Evolutionary conservation across 2,329 filamentous ascomycete species (phyloP), one percentile per base, ranked within the genome.

Genomic region (Fusarium sambucinum): DNA sequence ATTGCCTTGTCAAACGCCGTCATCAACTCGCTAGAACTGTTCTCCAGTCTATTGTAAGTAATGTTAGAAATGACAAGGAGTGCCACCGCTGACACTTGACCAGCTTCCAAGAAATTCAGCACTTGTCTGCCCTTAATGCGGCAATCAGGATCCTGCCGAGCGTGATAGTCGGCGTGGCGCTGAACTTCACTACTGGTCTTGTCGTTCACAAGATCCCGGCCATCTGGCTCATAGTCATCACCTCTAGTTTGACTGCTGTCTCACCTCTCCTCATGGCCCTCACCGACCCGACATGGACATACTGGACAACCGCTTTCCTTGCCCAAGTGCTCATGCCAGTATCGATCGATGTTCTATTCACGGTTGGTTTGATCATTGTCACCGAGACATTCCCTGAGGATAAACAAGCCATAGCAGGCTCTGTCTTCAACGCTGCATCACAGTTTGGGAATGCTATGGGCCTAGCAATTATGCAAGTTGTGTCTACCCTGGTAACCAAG

Each of bases 381-480:
- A 81, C 82, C 1, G 83, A 86, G 16, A 81, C 80, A 4, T 89
- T 89, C 63, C 84, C 86, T 0, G 78, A 82, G n/a, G 77, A 86
- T 11, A 87, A 81, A 1, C 87, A 90, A 59, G 85, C 85, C 0
- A 77, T 90, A 1, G 87, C 86, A 0, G 88, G 87, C 0, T 87
- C 85, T 0, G 87, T 90, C 0, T 90, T 89, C 74, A 89, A 87
- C 63, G 88, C 86, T 0, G 79, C 85, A 1, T 77, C 81, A 0
- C 86, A 89, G 64, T 84, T 89, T 55, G 87, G 87, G 0, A 83
- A 76, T n/a, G 80, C 81, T 0, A 74, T 87, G 19, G 84, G 83
- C 2, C 60, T 86, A 11, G 82, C 83, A 1, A 67, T 84, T 2
- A 79, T 84, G 56, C 82, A 83, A 54, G 80, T 85, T 2, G 79